Percentiles rank a stretch among this genome's conserved stretches.
phyloP scores from a whole-genome alignment of 306 rosid species.

The Echinosophora koreensis region DNA sequence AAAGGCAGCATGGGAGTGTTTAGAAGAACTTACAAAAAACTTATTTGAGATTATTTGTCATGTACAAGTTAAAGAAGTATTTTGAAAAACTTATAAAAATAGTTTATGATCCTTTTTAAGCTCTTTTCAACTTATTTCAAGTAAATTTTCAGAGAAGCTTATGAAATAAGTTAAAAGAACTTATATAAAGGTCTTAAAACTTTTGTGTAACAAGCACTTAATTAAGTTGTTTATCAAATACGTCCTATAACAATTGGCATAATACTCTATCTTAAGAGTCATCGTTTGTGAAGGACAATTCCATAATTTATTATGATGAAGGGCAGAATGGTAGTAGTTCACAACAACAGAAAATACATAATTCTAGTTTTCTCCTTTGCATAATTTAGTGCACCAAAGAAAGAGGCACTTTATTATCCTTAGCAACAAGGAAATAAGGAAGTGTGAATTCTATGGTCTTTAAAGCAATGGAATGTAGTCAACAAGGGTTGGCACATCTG shows the following conservation, averaged over 20 bases:
- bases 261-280: background rate
- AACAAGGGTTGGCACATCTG: too few relatives aligned
- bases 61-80: too few relatives aligned
- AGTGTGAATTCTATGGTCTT: slow-evolving; percentile 25
- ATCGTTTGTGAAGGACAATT: slow-evolving; percentile 8
- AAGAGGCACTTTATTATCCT: background rate
- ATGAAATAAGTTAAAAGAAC: too few relatives aligned
- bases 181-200: too few relatives aligned
- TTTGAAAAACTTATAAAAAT: too few relatives aligned
- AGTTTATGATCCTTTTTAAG: too few relatives aligned
- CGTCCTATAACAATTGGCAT: background rate
- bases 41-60: too few relatives aligned
- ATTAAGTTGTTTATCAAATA: too few relatives aligned
- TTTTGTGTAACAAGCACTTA: too few relatives aligned
- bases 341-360: slow-evolving; percentile 7
- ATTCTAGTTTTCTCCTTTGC: slow-evolving; percentile 22
- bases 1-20: background rate
- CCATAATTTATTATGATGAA: background rate
- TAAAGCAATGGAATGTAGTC: slow-evolving; percentile 8
- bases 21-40: too few relatives aligned
- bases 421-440: background rate
- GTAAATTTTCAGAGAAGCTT: too few relatives aligned
- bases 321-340: background rate
- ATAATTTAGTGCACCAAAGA: slow-evolving; percentile 4
- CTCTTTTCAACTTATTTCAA: too few relatives aligned